Conservation (phyloP, 768 basidiomycete genomes). For the Lyophyllum semitale region DNA sequence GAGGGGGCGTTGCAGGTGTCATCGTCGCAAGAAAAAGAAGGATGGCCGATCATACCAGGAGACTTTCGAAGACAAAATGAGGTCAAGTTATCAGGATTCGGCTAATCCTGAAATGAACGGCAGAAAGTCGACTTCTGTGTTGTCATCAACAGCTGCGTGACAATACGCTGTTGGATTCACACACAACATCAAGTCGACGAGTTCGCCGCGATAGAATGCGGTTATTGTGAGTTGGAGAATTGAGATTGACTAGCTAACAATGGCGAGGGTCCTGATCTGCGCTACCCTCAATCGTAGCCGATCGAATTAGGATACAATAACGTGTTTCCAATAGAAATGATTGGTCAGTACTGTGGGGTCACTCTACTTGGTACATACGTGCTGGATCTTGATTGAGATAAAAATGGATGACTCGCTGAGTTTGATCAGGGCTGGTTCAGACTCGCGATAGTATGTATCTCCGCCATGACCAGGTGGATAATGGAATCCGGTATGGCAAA, state of each 20-base stretch:
- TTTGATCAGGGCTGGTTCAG: background rate
- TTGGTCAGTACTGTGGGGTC: background rate
- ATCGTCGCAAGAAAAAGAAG: constrained; percentile 10
- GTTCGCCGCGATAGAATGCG: constrained; percentile 12
- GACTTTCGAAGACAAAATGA: constrained; percentile 7
- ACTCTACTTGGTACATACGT: background rate
- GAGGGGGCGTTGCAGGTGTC: background rate
- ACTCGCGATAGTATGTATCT: background rate
- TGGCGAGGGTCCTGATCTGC: background rate
- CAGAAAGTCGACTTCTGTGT: constrained; percentile 17
- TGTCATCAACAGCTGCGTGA: constrained; percentile 13
- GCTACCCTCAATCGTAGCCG: background rate
- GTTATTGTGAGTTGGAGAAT: constrained; percentile 2
- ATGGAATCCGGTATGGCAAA: background rate
- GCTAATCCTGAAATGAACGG: constrained; percentile 25
- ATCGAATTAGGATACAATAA: background rate
- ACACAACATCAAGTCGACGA: constrained; percentile 9
- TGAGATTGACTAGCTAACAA: background rate
- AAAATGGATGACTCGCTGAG: background rate
- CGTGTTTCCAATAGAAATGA: background rate
- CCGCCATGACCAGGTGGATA: background rate
- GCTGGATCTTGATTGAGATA: background rate
- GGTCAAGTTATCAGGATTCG: constrained; percentile 20
- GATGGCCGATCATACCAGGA: constrained; percentile 11
- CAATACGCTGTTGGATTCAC: constrained; percentile 12